Evolutionary conservation across 257 asterid species (phyloP).

Genomic region (Salvia miltiorrhiza): DNA sequence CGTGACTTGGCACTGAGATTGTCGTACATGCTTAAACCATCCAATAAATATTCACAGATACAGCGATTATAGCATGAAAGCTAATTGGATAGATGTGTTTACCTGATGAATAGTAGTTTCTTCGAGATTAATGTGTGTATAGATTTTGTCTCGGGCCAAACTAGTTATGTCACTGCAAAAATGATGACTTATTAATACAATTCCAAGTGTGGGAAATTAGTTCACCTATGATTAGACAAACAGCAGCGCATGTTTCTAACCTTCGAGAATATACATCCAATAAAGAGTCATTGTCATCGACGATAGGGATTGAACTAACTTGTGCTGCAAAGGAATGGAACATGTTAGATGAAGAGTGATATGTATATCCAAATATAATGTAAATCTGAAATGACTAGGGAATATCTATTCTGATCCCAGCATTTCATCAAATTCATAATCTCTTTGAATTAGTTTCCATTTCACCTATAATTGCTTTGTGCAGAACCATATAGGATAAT

Average conservation of each 20-base stretch:
- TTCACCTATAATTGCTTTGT: not conserved
- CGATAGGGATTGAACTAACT: slow-evolving; percentile 90
- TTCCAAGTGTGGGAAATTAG: not conserved
- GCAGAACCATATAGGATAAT: slow-evolving; percentile 11
- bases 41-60: not conserved
- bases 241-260: slow-evolving; percentile 31
- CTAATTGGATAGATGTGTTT: slow-evolving; percentile 13
- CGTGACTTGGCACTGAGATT: not conserved
- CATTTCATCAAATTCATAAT: slow-evolving; percentile 1
- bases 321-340: slow-evolving; percentile 56
- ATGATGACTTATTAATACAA: slow-evolving; percentile 9
- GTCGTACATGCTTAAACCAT: not conserved
- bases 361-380: not conserved
- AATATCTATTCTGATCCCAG: not conserved
- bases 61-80: not conserved
- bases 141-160: slow-evolving; percentile 86
- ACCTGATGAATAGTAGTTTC: slow-evolving; percentile 88
- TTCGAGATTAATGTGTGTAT: slow-evolving; percentile 76
- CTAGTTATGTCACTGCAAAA: slow-evolving; percentile 86
- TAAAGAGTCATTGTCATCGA: slow-evolving; percentile 90
- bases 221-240: not conserved
- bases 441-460: not conserved
- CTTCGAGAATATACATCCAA: slow-evolving; percentile 93
- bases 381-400: not conserved
- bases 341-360: not conserved